phyloP scores from a whole-genome alignment of 768 basidiomycete genomes.

The Amanita jacksonii region DNA sequence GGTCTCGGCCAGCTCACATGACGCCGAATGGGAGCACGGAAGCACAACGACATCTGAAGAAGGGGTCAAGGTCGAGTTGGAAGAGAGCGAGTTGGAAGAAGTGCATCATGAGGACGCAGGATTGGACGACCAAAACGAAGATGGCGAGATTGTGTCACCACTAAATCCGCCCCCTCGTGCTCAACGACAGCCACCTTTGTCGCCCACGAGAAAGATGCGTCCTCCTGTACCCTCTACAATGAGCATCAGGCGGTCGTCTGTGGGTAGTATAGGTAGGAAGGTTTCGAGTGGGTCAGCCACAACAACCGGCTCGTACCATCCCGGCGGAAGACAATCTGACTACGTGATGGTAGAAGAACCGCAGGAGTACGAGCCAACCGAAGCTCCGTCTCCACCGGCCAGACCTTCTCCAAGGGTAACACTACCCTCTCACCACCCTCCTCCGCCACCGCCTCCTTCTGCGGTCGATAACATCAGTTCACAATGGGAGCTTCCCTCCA shows the following conservation, averaged over 20 bases:
- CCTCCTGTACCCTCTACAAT: slow-evolving; percentile 2
- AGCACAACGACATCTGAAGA: slow-evolving; percentile 43
- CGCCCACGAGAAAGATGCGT: slow-evolving; percentile 7
- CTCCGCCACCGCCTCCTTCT: slow-evolving; percentile 17
- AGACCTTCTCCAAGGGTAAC: slow-evolving; percentile 31
- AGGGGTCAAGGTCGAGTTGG: slow-evolving; percentile 54
- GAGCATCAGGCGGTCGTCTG: slow-evolving; percentile 3
- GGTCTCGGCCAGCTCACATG: slow-evolving; percentile 18
- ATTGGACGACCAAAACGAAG: slow-evolving; percentile 26
- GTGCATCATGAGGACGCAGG: slow-evolving; percentile 46
- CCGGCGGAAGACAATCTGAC: slow-evolving; percentile 28
- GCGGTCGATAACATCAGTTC: slow-evolving; percentile 30
- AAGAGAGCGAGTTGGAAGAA: slow-evolving; percentile 69
- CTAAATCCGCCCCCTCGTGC: slow-evolving; percentile 43
- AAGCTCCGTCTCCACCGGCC: slow-evolving; percentile 36
- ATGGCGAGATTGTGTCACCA: slow-evolving; percentile 31
- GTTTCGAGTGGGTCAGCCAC: slow-evolving; percentile 7
- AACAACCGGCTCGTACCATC: not conserved
- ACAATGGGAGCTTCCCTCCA: slow-evolving; percentile 60
- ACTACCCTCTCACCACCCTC: slow-evolving; percentile 26
- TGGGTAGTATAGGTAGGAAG: slow-evolving; percentile 10
- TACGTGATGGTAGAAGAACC: slow-evolving; percentile 60
- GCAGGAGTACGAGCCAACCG: slow-evolving; percentile 14
- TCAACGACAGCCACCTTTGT: slow-evolving; percentile 26
- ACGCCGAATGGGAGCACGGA: slow-evolving; percentile 38